Conservation (phyloP, 345 rosid genomes). For the Abelmoschus esculentus region DNA sequence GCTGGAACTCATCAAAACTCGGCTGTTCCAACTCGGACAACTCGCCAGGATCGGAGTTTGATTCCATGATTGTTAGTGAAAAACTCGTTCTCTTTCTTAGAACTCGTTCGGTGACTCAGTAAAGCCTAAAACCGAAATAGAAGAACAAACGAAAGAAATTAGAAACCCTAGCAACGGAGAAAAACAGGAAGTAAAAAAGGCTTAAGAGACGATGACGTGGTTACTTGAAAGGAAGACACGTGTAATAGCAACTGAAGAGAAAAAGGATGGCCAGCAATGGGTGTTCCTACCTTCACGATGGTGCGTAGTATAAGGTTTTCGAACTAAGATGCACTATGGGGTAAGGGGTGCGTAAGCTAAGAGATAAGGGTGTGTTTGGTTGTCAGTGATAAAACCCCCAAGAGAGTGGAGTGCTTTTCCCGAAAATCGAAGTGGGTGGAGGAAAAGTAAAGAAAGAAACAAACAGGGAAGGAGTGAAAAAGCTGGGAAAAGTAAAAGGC, state of each 20-base stretch:
- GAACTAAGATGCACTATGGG: slow-evolving; percentile 2
- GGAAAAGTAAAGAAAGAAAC: background rate
- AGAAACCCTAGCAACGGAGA: slow-evolving; percentile 36
- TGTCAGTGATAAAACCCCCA: slow-evolving; percentile 16
- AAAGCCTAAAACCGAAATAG: background rate
- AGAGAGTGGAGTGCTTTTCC: slow-evolving; percentile 33
- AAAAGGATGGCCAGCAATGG: background rate
- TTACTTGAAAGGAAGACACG: slow-evolving; percentile 29
- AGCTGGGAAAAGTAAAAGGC: background rate
- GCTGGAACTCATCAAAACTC: slow-evolving; percentile 92
- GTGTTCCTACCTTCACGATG: slow-evolving; percentile 24
- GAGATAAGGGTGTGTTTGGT: slow-evolving; percentile 22
- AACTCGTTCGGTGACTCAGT: slow-evolving; percentile 16
- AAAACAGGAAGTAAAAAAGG: slow-evolving; percentile 12
- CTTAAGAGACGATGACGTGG: slow-evolving; percentile 46
- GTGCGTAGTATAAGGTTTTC: slow-evolving; percentile 13
- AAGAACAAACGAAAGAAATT: slow-evolving; percentile 1
- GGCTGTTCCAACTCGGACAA: slow-evolving; percentile 67
- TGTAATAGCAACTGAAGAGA: slow-evolving; percentile 21
- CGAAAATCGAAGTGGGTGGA: slow-evolving; percentile 16
- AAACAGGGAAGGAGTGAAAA: background rate
- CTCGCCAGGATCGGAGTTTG: slow-evolving; percentile 96
- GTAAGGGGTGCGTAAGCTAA: slow-evolving; percentile 20
- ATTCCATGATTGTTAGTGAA: slow-evolving; percentile 57
- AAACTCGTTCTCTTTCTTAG: background rate